Conservation (phyloP, 106 monocot genomes). For the Allium sativum region DNA sequence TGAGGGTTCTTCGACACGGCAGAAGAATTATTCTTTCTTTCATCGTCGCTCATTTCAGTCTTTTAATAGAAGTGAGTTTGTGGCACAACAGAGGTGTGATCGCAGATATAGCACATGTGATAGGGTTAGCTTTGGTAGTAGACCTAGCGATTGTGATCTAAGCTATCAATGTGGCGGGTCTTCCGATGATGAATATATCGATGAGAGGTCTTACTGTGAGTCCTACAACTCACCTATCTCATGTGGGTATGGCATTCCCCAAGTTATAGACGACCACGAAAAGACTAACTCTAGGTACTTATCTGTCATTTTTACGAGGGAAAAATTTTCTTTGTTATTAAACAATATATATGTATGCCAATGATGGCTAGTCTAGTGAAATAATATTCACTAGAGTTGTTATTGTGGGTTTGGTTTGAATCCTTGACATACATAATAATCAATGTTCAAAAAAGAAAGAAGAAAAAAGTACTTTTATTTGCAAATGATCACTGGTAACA, state of each 20-base stretch:
- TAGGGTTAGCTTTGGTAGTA: constrained; percentile 25
- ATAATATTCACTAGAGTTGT: too few species aligned
- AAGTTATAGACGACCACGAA: constrained; percentile 28
- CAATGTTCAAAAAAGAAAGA: too few species aligned
- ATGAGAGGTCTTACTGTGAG: constrained; percentile 19
- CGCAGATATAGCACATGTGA: constrained; percentile 60
- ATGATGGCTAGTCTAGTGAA: too few species aligned
- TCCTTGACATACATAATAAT: too few species aligned
- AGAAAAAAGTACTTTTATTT: too few species aligned
- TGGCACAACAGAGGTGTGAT: constrained; percentile 28
- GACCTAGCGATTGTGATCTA: constrained; percentile 49
- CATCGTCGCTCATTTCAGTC: constrained; percentile 58
- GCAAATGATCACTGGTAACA: too few species aligned
- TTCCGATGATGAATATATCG: constrained; percentile 41
- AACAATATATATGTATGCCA: too few species aligned
- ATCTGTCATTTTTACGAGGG: constrained; percentile 24
- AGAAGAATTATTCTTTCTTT: constrained; percentile 34
- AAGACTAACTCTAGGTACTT: constrained; percentile 40
- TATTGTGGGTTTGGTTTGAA: too few species aligned
- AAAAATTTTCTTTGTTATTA: not conserved
- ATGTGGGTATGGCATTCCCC: constrained; percentile 21
- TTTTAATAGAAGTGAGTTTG: constrained; percentile 29
- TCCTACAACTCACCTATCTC: constrained; percentile 24
- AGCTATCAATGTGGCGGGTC: constrained; percentile 34
- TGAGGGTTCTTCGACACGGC: constrained; percentile 37